Base-by-base conservation (phyloP, 495 filamentous ascomycete species). In the Podospora pseudopauciseta region DNA sequence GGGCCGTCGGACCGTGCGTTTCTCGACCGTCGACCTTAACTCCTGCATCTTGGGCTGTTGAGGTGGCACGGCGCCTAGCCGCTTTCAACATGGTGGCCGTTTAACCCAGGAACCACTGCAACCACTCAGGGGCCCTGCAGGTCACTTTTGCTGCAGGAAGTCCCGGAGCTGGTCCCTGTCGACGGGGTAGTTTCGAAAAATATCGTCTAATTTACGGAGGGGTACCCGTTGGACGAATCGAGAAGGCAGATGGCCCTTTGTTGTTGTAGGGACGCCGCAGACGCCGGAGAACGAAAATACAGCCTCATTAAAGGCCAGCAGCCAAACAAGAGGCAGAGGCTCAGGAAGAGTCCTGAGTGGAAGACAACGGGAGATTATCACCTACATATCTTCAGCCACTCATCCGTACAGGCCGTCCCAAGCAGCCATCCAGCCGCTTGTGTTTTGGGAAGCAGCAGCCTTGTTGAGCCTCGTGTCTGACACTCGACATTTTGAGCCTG, bases 1-100 rank as follows among this genome's bases (percentile, higher is more conserved):
- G 76, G 74, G 71, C 72, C 68, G 69, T 72, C 71, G 77, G 75
- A 72, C 76, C 79, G 74, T 80, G 77, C 78, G 75, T 74, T 63
- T 65, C 67, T 71, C 39, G 39, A 49, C 39, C 39, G 6, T 72
- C 75, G 66, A 74, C 73, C 27, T 66, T 64, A 56, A 32, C 74
- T 66, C 65, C 67, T 66, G 69, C 68, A 67, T 66, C 63, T 49
- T 15, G 65, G 9, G 6, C 55, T 32, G 56, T 66, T 62, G 61
- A 30, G 15, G 39, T 49, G 39, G 39, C 39, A 59, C 18, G 27
- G 55, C 72, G 77, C 32, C 70, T 71, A 66, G 74, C 74, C 68
- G 65, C 71, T 72, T 73, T 73, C 56, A 76, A 72, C 77, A 72
- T 79, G 73, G 75, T 44, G 66, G 27, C 70, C 67, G 70, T 67